Percentiles rank a stretch among this genome's conserved stretches.
These are phyloP conservation scores for Lasiodiplodia theobromae DNA, from an alignment of 2,329 filamentous ascomycete species.

Conservation along the genomic window DNA sequence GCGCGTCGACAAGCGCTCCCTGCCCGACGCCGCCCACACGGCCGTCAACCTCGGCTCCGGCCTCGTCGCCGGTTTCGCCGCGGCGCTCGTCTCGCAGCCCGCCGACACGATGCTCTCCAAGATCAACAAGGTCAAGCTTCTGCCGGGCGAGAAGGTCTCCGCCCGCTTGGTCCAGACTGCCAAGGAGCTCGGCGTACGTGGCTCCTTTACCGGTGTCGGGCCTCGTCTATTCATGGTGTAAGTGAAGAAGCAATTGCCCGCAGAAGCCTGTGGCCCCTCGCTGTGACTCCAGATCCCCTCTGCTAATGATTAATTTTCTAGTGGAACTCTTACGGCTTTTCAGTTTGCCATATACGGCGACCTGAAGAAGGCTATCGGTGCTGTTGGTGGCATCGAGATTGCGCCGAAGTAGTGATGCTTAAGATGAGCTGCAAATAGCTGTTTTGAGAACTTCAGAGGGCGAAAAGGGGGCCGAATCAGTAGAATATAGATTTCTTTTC, in stretches of 20 bases:
- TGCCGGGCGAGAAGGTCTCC: constrained; percentile 83
- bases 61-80: constrained; percentile 79
- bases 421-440: neutral
- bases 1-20: constrained; percentile 71
- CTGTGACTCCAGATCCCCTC: too few species aligned
- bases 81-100: constrained; percentile 62
- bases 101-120: constrained; percentile 85
- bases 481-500: too few species aligned
- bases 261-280: too few species aligned
- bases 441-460: too few species aligned
- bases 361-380: constrained; percentile 64
- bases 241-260: too few species aligned
- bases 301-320: neutral
- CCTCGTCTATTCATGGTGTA: constrained; percentile 69
- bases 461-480: too few species aligned
- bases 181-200: constrained; percentile 81
- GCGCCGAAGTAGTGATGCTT: neutral
- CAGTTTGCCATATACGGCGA: constrained; percentile 91
- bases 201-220: constrained; percentile 81
- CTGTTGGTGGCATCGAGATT: constrained; percentile 27
- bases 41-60: constrained; percentile 59
- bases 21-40: constrained; percentile 75
- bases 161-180: constrained; percentile 85
- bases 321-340: constrained; percentile 66
- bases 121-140: constrained; percentile 94